These are phyloP conservation scores for Rhodotorula glutinis DNA, from an alignment of 1,284 basidiomycete genomes.

Conservation along the genomic window DNA sequence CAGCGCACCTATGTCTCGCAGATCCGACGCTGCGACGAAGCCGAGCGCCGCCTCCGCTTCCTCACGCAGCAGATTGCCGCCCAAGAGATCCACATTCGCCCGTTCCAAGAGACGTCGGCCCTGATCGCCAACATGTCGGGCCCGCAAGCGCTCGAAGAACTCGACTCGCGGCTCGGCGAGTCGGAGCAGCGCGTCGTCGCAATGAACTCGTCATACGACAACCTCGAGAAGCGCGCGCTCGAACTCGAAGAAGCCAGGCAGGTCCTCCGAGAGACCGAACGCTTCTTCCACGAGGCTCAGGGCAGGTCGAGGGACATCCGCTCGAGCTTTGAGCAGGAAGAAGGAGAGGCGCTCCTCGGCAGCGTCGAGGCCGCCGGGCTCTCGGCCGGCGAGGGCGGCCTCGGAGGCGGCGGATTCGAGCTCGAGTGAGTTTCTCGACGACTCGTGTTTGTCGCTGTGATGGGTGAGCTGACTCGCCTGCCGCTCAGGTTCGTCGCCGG, in stretches of 20 bases:
- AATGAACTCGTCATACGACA: conserved; percentile 94
- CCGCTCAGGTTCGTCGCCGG: conserved; percentile 79
- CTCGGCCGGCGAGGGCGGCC: conserved; percentile 46
- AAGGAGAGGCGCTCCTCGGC: conserved; percentile 71
- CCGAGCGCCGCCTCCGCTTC: conserved; percentile 89
- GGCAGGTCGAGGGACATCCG: conserved; percentile 66
- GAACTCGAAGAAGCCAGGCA: conserved; percentile 90
- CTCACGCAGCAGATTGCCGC: conserved; percentile 82
- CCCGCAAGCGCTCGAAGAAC: conserved; percentile 88
- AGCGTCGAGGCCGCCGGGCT: conserved; percentile 65
- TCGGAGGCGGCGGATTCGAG: conserved; percentile 59
- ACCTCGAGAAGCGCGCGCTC: conserved; percentile 76
- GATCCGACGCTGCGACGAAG: conserved; percentile 62
- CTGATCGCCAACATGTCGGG: conserved; percentile 80
- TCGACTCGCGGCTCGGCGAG: conserved; percentile 81
- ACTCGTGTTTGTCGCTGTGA: too few relatives aligned
- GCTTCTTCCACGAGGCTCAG: conserved; percentile 83
- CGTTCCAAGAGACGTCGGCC: conserved; percentile 55
- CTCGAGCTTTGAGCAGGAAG: conserved; percentile 80
- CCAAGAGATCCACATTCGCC: conserved; percentile 67
- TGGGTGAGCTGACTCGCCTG: too few relatives aligned
- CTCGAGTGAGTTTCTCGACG: conserved; percentile 69
- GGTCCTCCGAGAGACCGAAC: conserved; percentile 91
- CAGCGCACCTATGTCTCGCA: conserved; percentile 97
- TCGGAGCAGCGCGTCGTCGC: conserved; percentile 80